phyloP scores from a whole-genome alignment of 805 yeast genomes.

The Metschnikowia colocasiae region DNA sequence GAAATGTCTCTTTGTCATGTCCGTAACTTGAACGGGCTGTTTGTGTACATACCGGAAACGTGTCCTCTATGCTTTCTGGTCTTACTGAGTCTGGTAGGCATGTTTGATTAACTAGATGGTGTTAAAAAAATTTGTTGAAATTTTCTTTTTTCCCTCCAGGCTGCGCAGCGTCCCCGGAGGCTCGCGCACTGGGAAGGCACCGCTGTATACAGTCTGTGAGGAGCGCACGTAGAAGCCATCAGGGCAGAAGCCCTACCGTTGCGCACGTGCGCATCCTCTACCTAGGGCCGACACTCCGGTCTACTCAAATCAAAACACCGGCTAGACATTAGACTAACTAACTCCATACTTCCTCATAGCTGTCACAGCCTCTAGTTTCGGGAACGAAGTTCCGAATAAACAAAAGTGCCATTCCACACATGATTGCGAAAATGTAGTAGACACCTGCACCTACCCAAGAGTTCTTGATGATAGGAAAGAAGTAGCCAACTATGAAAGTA shows the following conservation, averaged over 20 bases:
- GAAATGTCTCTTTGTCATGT: background rate
- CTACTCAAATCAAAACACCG: background rate
- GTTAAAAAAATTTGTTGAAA: slow-evolving; percentile 7
- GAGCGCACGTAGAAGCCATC: slow-evolving; percentile 5
- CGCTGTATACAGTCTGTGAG: background rate
- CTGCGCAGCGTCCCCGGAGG: slow-evolving; percentile 9
- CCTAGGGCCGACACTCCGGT: background rate
- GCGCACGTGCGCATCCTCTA: slow-evolving; percentile 14
- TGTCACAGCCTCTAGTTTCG: slow-evolving; percentile 65
- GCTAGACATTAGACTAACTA: background rate
- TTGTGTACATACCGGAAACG: slow-evolving; percentile 87
- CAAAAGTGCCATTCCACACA: slow-evolving; percentile 47
- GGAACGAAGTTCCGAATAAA: slow-evolving; percentile 56
- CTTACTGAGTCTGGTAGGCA: slow-evolving; percentile 99
- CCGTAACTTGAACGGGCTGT: background rate
- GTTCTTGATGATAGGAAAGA: slow-evolving; percentile 71
- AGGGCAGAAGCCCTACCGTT: slow-evolving; percentile 11
- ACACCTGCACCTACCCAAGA: slow-evolving; percentile 68
- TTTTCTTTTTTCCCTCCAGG: slow-evolving; percentile 14
- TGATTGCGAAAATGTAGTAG: slow-evolving; percentile 64
- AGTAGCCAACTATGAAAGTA: slow-evolving; percentile 74
- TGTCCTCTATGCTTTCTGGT: slow-evolving; percentile 99
- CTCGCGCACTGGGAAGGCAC: slow-evolving; percentile 6
- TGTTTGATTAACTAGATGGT: slow-evolving; percentile 33
- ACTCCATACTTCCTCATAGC: slow-evolving; percentile 69